phyloP scores from a whole-genome alignment of 192 early-diverging fungal genomes.

The Chytriomyces sp. region DNA sequence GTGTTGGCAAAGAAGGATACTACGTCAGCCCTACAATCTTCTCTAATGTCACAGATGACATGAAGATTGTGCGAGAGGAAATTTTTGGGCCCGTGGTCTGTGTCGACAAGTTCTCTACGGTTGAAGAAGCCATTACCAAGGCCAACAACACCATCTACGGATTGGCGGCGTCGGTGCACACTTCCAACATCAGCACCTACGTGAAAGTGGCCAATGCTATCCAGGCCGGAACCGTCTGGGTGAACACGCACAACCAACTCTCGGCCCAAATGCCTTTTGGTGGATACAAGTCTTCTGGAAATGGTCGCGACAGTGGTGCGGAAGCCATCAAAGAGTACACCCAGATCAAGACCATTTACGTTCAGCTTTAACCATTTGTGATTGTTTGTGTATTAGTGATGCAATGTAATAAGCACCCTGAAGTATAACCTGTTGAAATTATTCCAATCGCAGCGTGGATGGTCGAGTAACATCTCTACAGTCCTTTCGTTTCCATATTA shows the following conservation, averaged over 20 bases:
- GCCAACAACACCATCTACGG: slow-evolving; percentile 81
- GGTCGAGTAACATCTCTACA: too few relatives aligned
- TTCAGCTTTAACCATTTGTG: too few relatives aligned
- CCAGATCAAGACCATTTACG: slow-evolving; percentile 54
- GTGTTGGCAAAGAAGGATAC: slow-evolving; percentile 50
- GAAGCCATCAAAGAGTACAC: slow-evolving; percentile 73
- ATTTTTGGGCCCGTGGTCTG: slow-evolving; percentile 91
- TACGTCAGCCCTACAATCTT: slow-evolving; percentile 85
- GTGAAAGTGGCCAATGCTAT: slow-evolving; percentile 36
- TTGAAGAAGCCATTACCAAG: slow-evolving; percentile 76
- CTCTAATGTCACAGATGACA: slow-evolving; percentile 63
- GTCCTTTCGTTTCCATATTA: too few relatives aligned
- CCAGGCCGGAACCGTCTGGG: slow-evolving; percentile 53
- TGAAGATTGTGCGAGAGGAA: slow-evolving; percentile 77
- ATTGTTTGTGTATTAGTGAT: too few relatives aligned
- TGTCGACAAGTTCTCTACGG: slow-evolving; percentile 67
- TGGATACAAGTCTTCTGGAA: slow-evolving; percentile 71
- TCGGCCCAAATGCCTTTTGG: slow-evolving; percentile 59
- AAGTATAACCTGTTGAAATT: too few relatives aligned
- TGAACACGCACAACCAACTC: slow-evolving; percentile 47
- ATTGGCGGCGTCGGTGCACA: slow-evolving; percentile 86
- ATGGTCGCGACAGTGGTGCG: slow-evolving; percentile 71
- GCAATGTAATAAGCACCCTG: too few relatives aligned
- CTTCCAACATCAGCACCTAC: slow-evolving; percentile 61
- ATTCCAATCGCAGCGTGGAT: too few relatives aligned